phyloP scores from a whole-genome alignment of 495 filamentous ascomycete species.

The Penicillium ochrochloron region DNA sequence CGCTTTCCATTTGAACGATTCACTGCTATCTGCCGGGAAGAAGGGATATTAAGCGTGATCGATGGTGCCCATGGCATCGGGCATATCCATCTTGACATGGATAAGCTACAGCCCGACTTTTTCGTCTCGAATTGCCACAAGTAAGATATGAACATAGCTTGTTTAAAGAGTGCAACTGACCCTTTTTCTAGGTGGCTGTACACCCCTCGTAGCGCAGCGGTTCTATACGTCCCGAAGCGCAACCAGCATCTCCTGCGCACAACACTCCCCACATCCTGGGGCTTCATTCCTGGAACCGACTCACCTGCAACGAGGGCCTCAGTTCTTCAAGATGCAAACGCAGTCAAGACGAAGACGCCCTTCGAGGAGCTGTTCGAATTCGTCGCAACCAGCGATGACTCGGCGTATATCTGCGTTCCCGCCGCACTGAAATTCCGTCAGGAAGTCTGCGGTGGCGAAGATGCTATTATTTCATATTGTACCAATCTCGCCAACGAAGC shows the following conservation, averaged over 20 bases:
- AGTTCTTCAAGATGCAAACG: conserved; percentile 53
- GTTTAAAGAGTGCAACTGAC: not conserved
- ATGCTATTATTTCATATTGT: conserved; percentile 63
- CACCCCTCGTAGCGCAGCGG: conserved; percentile 77
- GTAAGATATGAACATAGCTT: conserved; percentile 36
- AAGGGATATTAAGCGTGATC: conserved; percentile 66
- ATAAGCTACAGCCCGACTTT: conserved; percentile 74
- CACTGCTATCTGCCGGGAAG: conserved; percentile 61
- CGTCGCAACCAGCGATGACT: conserved; percentile 73
- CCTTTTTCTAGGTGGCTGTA: conserved; percentile 69
- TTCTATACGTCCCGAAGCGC: conserved; percentile 74
- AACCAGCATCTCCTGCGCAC: conserved; percentile 77
- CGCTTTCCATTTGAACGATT: conserved; percentile 78
- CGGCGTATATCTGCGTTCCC: conserved; percentile 70
- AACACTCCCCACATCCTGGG: conserved; percentile 72
- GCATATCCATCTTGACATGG: conserved; percentile 70
- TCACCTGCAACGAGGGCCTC: conserved; percentile 35
- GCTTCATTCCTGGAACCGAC: conserved; percentile 48
- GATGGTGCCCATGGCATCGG: conserved; percentile 86
- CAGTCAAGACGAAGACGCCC: conserved; percentile 44
- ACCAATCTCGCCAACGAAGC: conserved; percentile 61
- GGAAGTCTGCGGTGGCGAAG: conserved; percentile 75
- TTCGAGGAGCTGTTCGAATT: conserved; percentile 80
- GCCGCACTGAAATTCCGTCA: conserved; percentile 70
- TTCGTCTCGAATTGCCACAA: conserved; percentile 87